phyloP scores from a whole-genome alignment of 345 rosid genomes.

The Pugionium cornutum region DNA sequence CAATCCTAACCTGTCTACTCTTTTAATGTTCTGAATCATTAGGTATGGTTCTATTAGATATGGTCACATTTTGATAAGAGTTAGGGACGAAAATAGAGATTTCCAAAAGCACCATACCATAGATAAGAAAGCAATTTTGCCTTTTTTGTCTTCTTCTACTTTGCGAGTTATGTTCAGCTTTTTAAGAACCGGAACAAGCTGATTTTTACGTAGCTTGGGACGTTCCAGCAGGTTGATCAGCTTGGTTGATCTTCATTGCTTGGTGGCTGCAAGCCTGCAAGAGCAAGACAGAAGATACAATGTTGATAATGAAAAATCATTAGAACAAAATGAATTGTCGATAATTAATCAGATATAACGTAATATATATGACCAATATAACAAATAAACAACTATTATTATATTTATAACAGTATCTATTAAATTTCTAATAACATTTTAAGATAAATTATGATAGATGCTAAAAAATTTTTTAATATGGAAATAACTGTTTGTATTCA shows the following conservation, averaged over 20 bases:
- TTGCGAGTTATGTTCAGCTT: not conserved
- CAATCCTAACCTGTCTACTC: slow-evolving; percentile 16
- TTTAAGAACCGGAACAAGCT: slow-evolving; percentile 62
- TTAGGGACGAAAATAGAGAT: slow-evolving; percentile 16
- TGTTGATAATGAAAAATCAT: not conserved
- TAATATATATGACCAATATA: too few relatives aligned
- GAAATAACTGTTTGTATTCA: too few relatives aligned
- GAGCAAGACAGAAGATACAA: not conserved
- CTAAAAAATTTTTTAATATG: too few relatives aligned
- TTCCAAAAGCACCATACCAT: slow-evolving; percentile 6
- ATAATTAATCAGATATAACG: too few relatives aligned
- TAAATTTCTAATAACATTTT: too few relatives aligned
- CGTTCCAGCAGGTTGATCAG: slow-evolving; percentile 50
- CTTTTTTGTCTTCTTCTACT: not conserved
- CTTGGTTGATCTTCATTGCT: slow-evolving; percentile 62
- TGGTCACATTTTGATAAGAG: not conserved
- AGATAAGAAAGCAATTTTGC: not conserved
- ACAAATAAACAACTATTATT: too few relatives aligned
- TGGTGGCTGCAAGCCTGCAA: slow-evolving; percentile 43
- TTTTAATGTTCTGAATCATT: slow-evolving; percentile 3
- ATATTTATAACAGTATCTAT: too few relatives aligned
- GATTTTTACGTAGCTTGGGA: slow-evolving; percentile 58
- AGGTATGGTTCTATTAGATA: slow-evolving; percentile 12
- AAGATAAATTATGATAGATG: too few relatives aligned
- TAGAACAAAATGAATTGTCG: too few relatives aligned